phyloP scores from a whole-genome alignment of 176 grass and related monocot genomes.

The Musa troglodytarum region DNA sequence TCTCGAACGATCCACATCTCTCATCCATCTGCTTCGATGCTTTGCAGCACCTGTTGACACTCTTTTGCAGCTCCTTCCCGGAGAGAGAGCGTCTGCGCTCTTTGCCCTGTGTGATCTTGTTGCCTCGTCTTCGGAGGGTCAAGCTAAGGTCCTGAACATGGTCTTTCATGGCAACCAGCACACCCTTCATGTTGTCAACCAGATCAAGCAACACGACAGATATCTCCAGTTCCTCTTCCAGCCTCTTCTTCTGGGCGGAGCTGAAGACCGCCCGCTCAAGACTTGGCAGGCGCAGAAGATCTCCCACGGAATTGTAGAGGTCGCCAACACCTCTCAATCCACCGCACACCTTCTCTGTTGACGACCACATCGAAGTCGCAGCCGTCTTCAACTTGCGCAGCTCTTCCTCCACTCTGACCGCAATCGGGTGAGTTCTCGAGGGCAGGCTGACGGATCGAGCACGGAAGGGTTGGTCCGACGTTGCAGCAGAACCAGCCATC shows the following conservation, averaged over 20 bases:
- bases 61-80: background rate
- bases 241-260: background rate
- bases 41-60: conserved; percentile 3
- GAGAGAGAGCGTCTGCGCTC: background rate
- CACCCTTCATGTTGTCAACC: conserved; percentile 6
- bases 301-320: conserved; percentile 1
- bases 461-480: background rate
- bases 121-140: conserved; percentile 5
- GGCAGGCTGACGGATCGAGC: conserved; percentile 19
- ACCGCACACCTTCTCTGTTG: background rate
- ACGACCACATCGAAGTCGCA: background rate
- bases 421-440: conserved; percentile 9
- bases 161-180: background rate
- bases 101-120: background rate
- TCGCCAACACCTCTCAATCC: conserved; percentile 1
- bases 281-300: conserved; percentile 11
- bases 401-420: conserved; percentile 1
- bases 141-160: background rate
- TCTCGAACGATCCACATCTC: background rate
- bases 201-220: conserved; percentile 12
- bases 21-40: background rate
- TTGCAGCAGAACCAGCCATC: background rate
- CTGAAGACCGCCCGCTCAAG: background rate
- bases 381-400: background rate
- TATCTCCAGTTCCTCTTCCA: conserved; percentile 17